Evolutionary conservation across 495 filamentous ascomycete species (phyloP).

Genomic region (Cenococcum geophilum): DNA sequence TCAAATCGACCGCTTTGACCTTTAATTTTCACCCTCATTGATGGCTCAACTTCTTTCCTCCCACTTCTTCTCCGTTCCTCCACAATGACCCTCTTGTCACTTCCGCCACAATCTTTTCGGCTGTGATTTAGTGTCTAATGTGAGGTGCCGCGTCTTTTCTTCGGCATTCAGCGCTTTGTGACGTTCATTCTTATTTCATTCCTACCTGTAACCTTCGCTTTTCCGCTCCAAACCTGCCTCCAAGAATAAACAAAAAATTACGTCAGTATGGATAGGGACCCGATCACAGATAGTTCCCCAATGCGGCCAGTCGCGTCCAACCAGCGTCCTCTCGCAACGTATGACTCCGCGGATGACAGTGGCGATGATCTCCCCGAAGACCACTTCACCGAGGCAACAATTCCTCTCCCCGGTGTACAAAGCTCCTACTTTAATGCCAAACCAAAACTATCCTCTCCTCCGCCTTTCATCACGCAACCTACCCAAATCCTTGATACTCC

Average conservation of each 20-base stretch:
- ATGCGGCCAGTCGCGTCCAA: conserved; percentile 2
- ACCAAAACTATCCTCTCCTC: conserved; percentile 40
- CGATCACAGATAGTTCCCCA: conserved; percentile 16
- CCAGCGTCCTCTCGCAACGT: conserved; percentile 10
- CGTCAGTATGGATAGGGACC: conserved; percentile 14
- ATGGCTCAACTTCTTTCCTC: background rate
- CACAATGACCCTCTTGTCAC: background rate
- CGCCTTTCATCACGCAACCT: conserved; percentile 53
- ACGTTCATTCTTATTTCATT: background rate
- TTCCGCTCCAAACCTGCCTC: background rate
- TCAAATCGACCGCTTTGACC: background rate
- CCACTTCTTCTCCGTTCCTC: background rate
- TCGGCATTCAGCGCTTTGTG: background rate
- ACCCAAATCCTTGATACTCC: conserved; percentile 58
- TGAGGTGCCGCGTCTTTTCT: background rate
- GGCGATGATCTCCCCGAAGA: conserved; percentile 51
- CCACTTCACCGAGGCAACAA: conserved; percentile 55
- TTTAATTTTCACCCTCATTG: background rate
- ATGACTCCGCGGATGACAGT: conserved; percentile 46
- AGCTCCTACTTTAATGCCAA: conserved; percentile 28
- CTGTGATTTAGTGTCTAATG: background rate
- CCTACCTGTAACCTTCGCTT: background rate
- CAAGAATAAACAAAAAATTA: background rate
- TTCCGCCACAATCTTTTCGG: background rate
- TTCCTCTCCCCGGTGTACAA: conserved; percentile 43